Evolutionary conservation across 2,329 filamentous ascomycete species (phyloP).

Genomic region (Lasiodiplodia citricola): DNA sequence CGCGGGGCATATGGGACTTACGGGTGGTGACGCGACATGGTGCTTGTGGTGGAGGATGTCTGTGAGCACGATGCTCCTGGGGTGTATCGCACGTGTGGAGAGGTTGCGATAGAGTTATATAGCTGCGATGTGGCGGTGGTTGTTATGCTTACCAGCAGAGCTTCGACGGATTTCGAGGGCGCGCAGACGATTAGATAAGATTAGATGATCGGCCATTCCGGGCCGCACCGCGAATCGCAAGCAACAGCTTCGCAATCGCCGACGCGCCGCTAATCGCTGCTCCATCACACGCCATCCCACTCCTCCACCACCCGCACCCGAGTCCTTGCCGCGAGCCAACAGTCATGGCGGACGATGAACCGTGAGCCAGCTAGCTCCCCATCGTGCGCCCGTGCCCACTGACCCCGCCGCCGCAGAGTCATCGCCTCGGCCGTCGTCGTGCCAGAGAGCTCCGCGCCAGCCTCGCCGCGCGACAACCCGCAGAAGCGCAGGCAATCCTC

Average conservation of each 20-base stretch:
- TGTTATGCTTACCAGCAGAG: constrained; percentile 3
- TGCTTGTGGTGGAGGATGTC: neutral
- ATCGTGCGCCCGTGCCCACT: neutral
- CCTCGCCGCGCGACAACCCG: constrained; percentile 36
- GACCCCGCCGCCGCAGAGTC: constrained; percentile 36
- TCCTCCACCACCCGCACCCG: neutral
- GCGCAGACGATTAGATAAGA: constrained; percentile 14
- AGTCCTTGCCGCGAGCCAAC: neutral
- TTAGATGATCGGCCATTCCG: constrained; percentile 13
- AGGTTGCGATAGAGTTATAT: neutral
- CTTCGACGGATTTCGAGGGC: constrained; percentile 21
- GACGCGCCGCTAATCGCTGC: constrained; percentile 19
- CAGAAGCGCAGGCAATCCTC: constrained; percentile 63
- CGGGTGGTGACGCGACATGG: constrained; percentile 94
- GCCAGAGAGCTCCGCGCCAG: constrained; percentile 47
- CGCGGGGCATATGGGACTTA: constrained; percentile 52
- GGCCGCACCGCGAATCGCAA: constrained; percentile 9
- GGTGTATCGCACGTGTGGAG: neutral
- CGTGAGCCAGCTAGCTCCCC: constrained; percentile 14
- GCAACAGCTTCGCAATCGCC: constrained; percentile 20
- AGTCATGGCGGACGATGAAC: constrained; percentile 28
- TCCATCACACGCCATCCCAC: constrained; percentile 2
- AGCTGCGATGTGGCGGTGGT: constrained; percentile 6
- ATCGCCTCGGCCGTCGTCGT: constrained; percentile 62
- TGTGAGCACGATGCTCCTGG: neutral